A percentile compares a stretch with the other conserved stretches of the same genome.
Evolutionary conservation across 1,284 basidiomycete genomes (phyloP).

Genomic region (Veloboletus limbatus): DNA sequence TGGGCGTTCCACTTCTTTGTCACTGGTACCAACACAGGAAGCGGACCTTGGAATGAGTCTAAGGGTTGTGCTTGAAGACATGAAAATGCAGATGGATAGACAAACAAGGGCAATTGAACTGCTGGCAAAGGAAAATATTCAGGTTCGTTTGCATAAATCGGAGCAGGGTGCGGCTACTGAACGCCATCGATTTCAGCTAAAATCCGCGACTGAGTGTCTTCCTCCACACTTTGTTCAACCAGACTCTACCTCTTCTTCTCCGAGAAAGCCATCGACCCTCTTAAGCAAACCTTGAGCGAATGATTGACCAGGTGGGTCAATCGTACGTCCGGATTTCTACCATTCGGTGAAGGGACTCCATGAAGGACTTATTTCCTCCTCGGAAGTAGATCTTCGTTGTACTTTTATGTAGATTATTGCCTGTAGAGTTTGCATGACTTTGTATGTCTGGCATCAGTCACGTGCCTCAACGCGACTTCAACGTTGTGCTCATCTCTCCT

Average conservation of each 20-base stretch:
- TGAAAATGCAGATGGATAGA: constrained; percentile 34
- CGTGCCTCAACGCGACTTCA: constrained; percentile 32
- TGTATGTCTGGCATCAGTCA: constrained; percentile 17
- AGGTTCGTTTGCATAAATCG: constrained; percentile 20
- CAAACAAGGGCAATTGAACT: constrained; percentile 31
- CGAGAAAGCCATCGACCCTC: constrained; percentile 17
- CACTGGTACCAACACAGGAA: constrained; percentile 21
- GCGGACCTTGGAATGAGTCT: constrained; percentile 24
- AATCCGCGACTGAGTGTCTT: constrained; percentile 16
- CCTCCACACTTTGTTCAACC: constrained; percentile 12
- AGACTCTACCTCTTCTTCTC: constrained; percentile 16
- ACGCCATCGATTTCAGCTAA: constrained; percentile 16
- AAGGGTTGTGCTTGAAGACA: constrained; percentile 28
- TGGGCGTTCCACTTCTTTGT: constrained; percentile 11
- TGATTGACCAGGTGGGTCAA: constrained; percentile 3
- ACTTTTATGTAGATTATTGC: constrained; percentile 6
- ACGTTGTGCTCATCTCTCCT: constrained; percentile 5
- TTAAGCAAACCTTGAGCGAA: constrained; percentile 4
- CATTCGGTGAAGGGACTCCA: neutral
- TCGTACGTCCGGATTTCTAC: neutral
- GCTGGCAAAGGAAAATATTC: constrained; percentile 32
- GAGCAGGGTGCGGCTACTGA: constrained; percentile 17
- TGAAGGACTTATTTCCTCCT: constrained; percentile 5
- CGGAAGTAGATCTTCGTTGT: constrained; percentile 12
- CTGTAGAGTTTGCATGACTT: neutral